A percentile compares a stretch with the other conserved stretches of the same genome.
Conservation (phyloP, 139 green algal genomes). For the Coelastrella sp. region DNA sequence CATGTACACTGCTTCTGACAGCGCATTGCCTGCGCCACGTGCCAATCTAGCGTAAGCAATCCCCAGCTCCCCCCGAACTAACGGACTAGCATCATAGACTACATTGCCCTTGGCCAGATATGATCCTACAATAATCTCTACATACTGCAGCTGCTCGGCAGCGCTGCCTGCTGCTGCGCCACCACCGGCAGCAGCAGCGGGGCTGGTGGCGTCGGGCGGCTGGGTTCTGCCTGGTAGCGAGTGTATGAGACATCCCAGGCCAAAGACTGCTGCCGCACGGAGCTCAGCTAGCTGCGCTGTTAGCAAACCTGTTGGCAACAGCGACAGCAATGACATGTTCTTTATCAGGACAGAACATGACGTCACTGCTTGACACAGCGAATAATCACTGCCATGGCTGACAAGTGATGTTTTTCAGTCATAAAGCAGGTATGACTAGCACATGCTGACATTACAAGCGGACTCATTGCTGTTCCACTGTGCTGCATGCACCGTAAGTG, state of each 20-base stretch:
- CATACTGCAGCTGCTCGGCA: conserved; percentile 12
- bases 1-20: conserved; percentile 27
- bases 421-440: too few species aligned
- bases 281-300: conserved; percentile 78
- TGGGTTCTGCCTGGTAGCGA: conserved; percentile 36
- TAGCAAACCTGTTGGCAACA: conserved; percentile 71
- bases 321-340: too few species aligned
- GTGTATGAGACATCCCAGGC: conserved; percentile 84
- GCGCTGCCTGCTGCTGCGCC: background rate
- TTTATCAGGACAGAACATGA: too few species aligned
- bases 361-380: too few species aligned
- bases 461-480: too few species aligned
- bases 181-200: background rate
- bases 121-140: conserved; percentile 23
- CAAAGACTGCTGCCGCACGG: conserved; percentile 91
- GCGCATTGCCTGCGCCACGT: conserved; percentile 59
- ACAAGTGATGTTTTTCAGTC: too few species aligned
- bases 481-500: too few species aligned
- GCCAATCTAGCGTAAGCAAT: conserved; percentile 80
- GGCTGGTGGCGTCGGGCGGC: background rate
- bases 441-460: too few species aligned
- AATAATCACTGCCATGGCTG: too few species aligned
- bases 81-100: conserved; percentile 77
- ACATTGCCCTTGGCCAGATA: conserved; percentile 28
- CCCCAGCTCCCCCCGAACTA: conserved; percentile 87